Evolutionary conservation across 2,329 filamentous ascomycete genomes (phyloP).

Genomic region (Paecilomyces formosus): DNA sequence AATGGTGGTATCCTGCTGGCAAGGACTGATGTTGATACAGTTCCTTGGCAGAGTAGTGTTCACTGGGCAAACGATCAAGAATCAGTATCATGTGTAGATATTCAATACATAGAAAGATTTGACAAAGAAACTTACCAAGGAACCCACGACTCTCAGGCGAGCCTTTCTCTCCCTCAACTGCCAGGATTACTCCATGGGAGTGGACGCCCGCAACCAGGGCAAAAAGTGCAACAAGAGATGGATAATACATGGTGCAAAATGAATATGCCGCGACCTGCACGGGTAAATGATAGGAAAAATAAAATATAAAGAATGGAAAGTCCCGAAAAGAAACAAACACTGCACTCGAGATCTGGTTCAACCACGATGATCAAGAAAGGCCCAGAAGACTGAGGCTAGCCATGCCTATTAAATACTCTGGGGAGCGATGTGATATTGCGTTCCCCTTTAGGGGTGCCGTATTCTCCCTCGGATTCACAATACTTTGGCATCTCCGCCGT

Average conservation of each 20-base stretch:
- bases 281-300: not conserved
- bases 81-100: not conserved
- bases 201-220: not conserved
- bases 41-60: constrained; percentile 20
- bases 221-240: not conserved
- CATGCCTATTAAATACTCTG: not conserved
- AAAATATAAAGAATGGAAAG: not conserved
- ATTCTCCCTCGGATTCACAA: not conserved
- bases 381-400: not conserved
- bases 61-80: not conserved
- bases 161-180: not conserved
- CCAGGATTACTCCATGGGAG: not conserved
- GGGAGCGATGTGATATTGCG: not conserved
- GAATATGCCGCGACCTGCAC: not conserved
- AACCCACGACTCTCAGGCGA: not conserved
- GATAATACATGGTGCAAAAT: not conserved
- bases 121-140: not conserved
- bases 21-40: constrained; percentile 29
- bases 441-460: not conserved
- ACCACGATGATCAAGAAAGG: not conserved
- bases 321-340: not conserved
- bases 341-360: not conserved
- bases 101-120: not conserved
- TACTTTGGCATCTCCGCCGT: not conserved
- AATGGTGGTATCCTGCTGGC: constrained; percentile 30